Percentiles rank a stretch among this genome's conserved stretches.
Evolutionary conservation across 768 basidiomycete genomes (phyloP).

Genomic region (Pleurotus eryngii): DNA sequence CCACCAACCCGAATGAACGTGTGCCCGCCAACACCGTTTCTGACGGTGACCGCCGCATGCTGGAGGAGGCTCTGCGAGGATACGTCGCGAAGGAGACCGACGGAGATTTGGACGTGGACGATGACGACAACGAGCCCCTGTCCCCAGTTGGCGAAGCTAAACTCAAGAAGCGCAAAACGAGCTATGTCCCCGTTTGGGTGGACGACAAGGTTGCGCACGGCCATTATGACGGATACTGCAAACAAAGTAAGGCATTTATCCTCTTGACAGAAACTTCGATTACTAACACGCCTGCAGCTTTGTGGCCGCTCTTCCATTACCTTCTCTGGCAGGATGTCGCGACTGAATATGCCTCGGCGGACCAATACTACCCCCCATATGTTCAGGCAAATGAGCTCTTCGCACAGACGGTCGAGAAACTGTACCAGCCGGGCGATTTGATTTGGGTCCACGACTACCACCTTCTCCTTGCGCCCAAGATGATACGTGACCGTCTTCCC

Average conservation of each 20-base stretch:
- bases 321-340: slow-evolving; percentile 97
- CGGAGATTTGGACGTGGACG: neutral
- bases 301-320: slow-evolving; percentile 99
- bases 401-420: slow-evolving; percentile 38
- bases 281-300: slow-evolving; percentile 42
- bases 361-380: slow-evolving; percentile 79
- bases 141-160: slow-evolving; percentile 23
- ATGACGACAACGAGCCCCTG: slow-evolving; percentile 1
- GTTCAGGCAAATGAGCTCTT: slow-evolving; percentile 82
- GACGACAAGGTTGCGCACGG: slow-evolving; percentile 87
- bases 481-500: slow-evolving; percentile 70
- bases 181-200: slow-evolving; percentile 88
- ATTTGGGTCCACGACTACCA: slow-evolving; percentile 98
- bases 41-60: slow-evolving; percentile 57
- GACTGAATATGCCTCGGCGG: slow-evolving; percentile 83
- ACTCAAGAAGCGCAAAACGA: slow-evolving; percentile 52
- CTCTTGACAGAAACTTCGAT: neutral
- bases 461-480: slow-evolving; percentile 82
- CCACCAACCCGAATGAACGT: slow-evolving; percentile 39
- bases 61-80: slow-evolving; percentile 61
- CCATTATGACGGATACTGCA: slow-evolving; percentile 98
- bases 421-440: slow-evolving; percentile 67
- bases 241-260: slow-evolving; percentile 70
- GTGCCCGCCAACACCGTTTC: slow-evolving; percentile 51
- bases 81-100: slow-evolving; percentile 57